These are phyloP conservation scores for Dioscorea cayenensis DNA, from an alignment of 116 monocot species.

Conservation along the genomic window DNA sequence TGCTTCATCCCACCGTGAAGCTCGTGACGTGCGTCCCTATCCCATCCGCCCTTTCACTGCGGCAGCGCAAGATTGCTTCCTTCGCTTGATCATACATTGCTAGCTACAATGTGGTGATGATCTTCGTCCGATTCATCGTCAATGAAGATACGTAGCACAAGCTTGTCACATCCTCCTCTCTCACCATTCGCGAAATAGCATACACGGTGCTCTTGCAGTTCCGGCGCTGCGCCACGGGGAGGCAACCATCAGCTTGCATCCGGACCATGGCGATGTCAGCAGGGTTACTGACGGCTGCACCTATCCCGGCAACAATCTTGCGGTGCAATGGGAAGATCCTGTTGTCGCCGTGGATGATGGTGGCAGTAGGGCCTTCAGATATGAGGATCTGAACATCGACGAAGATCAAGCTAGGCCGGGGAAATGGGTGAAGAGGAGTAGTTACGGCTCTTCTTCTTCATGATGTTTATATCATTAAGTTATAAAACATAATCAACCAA, in stretches of 20 bases:
- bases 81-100: slow-evolving; percentile 89
- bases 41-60: slow-evolving; percentile 31
- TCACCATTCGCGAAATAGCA: slow-evolving; percentile 44
- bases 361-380: too few species aligned
- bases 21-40: slow-evolving; percentile 80
- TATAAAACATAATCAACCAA: neutral
- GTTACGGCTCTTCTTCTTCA: slow-evolving; percentile 1
- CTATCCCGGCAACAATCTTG: slow-evolving; percentile 69
- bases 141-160: slow-evolving; percentile 75
- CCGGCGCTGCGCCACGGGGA: slow-evolving; percentile 52
- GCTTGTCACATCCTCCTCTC: slow-evolving; percentile 41
- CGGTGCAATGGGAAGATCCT: slow-evolving; percentile 43
- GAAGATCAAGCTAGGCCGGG: slow-evolving; percentile 35
- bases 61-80: slow-evolving; percentile 47
- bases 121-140: slow-evolving; percentile 86
- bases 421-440: neutral
- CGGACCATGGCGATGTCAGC: slow-evolving; percentile 97
- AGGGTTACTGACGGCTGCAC: slow-evolving; percentile 82
- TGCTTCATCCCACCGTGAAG: slow-evolving; percentile 35
- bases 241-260: slow-evolving; percentile 77
- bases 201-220: slow-evolving; percentile 52
- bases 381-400: slow-evolving; percentile 67
- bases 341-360: too few species aligned
- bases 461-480: neutral
- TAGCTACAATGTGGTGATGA: slow-evolving; percentile 86